phyloP scores from a whole-genome alignment of 805 yeast species.

The Wickerhamomyces sydowiorum region DNA sequence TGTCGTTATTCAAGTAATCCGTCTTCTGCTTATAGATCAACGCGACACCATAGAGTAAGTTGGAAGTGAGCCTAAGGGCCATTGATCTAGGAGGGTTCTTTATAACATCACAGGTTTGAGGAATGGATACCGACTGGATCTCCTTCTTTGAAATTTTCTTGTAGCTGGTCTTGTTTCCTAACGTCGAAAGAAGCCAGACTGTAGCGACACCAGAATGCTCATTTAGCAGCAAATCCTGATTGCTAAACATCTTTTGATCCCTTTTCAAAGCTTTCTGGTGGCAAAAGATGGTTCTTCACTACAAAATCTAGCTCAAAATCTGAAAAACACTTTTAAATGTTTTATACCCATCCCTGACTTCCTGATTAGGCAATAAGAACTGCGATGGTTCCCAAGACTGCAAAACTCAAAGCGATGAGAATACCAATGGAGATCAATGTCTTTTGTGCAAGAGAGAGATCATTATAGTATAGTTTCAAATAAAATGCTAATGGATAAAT shows the following conservation, averaged over 20 bases:
- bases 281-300: too few relatives aligned
- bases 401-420: constrained; percentile 6
- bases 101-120: constrained; percentile 32
- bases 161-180: constrained; percentile 29
- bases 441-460: constrained; percentile 26
- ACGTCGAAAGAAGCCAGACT: constrained; percentile 33
- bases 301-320: too few relatives aligned
- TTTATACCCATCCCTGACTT: neutral
- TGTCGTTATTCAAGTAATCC: constrained; percentile 32
- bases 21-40: constrained; percentile 43
- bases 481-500: constrained; percentile 66
- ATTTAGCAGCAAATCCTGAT: constrained; percentile 19
- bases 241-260: constrained; percentile 6
- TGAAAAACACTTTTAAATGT: neutral
- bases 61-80: constrained; percentile 31
- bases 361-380: constrained; percentile 13
- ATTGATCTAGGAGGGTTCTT: constrained; percentile 14
- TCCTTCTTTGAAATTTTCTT: constrained; percentile 27
- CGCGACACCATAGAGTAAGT: constrained; percentile 40
- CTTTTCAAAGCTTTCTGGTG: too few relatives aligned
- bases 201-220: constrained; percentile 24
- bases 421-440: constrained; percentile 7
- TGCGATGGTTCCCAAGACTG: constrained; percentile 20
- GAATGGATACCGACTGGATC: constrained; percentile 34
- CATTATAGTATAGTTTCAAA: constrained; percentile 37